Evolutionary conservation across 192 early-diverging fungal genomes (phyloP).

Genomic region (Geranomyces michiganensis): DNA sequence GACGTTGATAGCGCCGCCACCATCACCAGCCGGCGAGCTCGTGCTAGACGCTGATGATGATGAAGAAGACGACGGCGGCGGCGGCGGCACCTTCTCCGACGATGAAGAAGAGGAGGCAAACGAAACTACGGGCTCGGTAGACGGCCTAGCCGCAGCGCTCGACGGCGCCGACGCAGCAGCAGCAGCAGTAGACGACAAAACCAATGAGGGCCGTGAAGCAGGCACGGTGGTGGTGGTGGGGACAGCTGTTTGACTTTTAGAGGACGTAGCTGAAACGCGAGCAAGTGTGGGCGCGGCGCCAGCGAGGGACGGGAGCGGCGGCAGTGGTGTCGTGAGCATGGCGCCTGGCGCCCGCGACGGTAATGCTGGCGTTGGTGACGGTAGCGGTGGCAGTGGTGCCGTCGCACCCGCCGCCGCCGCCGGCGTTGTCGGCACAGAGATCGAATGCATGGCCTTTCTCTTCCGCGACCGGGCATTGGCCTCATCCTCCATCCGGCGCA

Average conservation of each 20-base stretch:
- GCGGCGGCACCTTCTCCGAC: too few species aligned
- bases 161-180: background rate
- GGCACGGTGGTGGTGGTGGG: background rate
- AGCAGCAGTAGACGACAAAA: background rate
- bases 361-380: too few species aligned
- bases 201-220: constrained; percentile 6
- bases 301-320: constrained; percentile 1
- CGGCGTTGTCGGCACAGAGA: background rate
- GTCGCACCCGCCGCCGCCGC: too few species aligned
- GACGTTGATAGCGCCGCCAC: too few species aligned
- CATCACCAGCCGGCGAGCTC: too few species aligned
- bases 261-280: background rate
- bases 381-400: too few species aligned
- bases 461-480: constrained; percentile 23
- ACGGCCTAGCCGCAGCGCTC: background rate
- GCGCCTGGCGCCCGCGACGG: constrained; percentile 1
- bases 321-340: background rate
- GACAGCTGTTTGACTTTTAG: background rate
- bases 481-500: constrained; percentile 36
- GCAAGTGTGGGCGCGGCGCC: too few species aligned
- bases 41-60: too few species aligned
- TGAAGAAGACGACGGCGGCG: too few species aligned
- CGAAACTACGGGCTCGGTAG: too few species aligned
- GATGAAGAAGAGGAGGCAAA: too few species aligned
- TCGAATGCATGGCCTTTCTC: background rate